Base-by-base conservation (phyloP, 768 basidiomycete species). In the Trametes coccinea region DNA sequence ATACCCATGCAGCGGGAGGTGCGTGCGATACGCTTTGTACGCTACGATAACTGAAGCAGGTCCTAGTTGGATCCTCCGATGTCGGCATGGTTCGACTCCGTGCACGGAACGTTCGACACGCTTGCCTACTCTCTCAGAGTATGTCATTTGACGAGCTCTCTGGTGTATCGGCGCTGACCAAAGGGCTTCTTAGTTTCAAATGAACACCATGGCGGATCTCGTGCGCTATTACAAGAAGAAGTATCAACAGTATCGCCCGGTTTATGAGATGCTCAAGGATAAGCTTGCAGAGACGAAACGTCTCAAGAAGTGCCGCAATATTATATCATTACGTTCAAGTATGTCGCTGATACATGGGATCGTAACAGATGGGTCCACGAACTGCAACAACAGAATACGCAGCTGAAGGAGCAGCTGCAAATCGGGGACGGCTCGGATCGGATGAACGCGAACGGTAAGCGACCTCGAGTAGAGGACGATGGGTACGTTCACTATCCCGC, bases 1-100 rank as follows among this genome's bases (percentile, higher is more conserved):
- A 77, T 85, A 27, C 87, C 92, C 13, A 74, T 94, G 55, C 90
- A 92, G 66, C 81, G 78, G 68, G 84, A 93, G 76, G 91, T 91
- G 67, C 66, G 81, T 16, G 22, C 4, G 66, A 10, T 51, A 29
- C 34, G 58, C 22, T 22, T 10, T 10, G 7, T 6, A 5, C 3
- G 4, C 13, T 7, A 11, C 17, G 27, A 5, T 14, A 1, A 3
- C 17, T 48, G 9, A 40, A 11, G 37, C 16, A n/a, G 13, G 17
- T 5, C 46, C 31, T 33, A 93, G 92, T 82, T 93, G 82, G 89
- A 89, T 8, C 75, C 81, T 1, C 91, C 92, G 0, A 92, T 93
- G 89, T 85, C 86, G 10, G 82, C 87, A 33, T 93, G 91, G 91
- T 93, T 93, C 75, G 79, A 79, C 9, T 81, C 85, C 37, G 73